Base-by-base conservation (phyloP, 2,329 filamentous ascomycete genomes). In the Phyllosticta citribraziliensis region DNA sequence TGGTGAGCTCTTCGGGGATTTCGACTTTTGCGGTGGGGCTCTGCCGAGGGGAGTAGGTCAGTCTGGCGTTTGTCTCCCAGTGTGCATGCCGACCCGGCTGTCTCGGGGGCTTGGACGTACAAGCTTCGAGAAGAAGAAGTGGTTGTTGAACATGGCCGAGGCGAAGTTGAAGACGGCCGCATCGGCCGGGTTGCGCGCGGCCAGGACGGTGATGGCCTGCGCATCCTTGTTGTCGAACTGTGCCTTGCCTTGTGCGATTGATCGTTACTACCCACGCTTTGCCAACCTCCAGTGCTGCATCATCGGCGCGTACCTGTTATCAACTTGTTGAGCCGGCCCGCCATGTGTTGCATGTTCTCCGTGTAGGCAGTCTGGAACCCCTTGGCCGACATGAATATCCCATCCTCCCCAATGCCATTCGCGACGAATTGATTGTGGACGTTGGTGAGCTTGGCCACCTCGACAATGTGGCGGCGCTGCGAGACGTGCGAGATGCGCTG, bases 81-180 rank as follows among this genome's bases (percentile, higher is more conserved):
- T 61, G 65, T 22, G 64, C 55, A 27, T 64, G 65, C 56, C 63
- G 10, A 20, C 25, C 40, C 54, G 25, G 27, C 4, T 47, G 6
- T n/a, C 6, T n/a, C 6, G 17, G 17, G 40, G 27, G 27, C 11
- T 14, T 22, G 20, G 40, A 64, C 65, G 35, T 67, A 73, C 71
- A 57, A 86, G 73, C 64, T 80, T 76, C 67, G 83, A 73, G 82
- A 93, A 92, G 83, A 91, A 93, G 80, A 91, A 88, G 73, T 86
- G 82, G 75, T 86, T 97, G 84, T 97, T 97, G 82, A 89, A 88
- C 61, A 91, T 89, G 89, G 96, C 96, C 68, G 90, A 96, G 74
- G 94, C 94, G 74, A 95, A 85, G 83, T 97, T 99, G 85, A 99
- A 99, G 72, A 88, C 79, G 67, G 87, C 81, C 52, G 94, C 94